Evolutionary conservation across 192 early-diverging fungal species (phyloP).

Genomic region (Phlyctochytrium bullatum): DNA sequence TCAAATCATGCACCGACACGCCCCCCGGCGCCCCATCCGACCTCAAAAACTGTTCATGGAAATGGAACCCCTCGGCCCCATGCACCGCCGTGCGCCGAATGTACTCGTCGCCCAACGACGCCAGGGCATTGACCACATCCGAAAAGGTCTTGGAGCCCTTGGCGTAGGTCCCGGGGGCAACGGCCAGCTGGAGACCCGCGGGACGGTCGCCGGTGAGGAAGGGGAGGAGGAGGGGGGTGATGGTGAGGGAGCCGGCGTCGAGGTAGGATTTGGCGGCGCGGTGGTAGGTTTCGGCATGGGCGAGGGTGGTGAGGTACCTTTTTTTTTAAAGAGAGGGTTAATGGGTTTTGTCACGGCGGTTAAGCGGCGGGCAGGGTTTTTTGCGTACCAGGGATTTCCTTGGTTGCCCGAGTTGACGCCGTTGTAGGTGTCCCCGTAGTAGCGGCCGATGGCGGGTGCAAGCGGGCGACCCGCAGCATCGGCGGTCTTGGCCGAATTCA

Average conservation of each 20-base stretch:
- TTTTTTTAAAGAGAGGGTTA: background rate
- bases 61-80: slow-evolving; percentile 27
- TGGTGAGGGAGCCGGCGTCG: slow-evolving; percentile 3
- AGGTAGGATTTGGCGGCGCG: slow-evolving; percentile 6
- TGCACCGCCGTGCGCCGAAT: slow-evolving; percentile 32
- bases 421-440: slow-evolving; percentile 74
- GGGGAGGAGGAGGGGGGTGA: slow-evolving; percentile 34
- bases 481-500: slow-evolving; percentile 68
- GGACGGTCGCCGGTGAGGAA: slow-evolving; percentile 59
- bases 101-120: slow-evolving; percentile 23
- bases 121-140: slow-evolving; percentile 12
- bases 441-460: slow-evolving; percentile 61
- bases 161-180: slow-evolving; percentile 30
- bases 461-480: slow-evolving; percentile 7
- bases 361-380: slow-evolving; percentile 54
- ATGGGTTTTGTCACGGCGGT: background rate
- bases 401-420: slow-evolving; percentile 34
- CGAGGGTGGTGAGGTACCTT: slow-evolving; percentile 10
- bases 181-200: slow-evolving; percentile 4
- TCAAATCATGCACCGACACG: slow-evolving; percentile 62
- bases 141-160: slow-evolving; percentile 17
- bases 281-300: slow-evolving; percentile 58
- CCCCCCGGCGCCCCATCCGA: background rate
- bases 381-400: slow-evolving; percentile 76
- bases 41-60: slow-evolving; percentile 21